Base-by-base conservation (phyloP, 345 rosid species). In the Ceriops zippeliana region DNA sequence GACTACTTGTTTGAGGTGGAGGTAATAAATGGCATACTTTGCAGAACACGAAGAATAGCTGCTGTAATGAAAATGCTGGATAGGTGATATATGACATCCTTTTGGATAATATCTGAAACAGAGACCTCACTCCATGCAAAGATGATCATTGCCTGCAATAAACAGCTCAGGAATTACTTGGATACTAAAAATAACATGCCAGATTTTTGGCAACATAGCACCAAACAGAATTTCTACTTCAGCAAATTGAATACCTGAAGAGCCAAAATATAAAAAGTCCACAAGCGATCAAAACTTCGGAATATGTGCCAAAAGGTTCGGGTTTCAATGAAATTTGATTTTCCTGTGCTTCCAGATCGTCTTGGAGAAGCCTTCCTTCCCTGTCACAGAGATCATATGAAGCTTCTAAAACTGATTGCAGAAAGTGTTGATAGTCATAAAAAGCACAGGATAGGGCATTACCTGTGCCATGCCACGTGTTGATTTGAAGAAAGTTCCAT, bases 61-160 rank as follows among this genome's bases (percentile, higher is more conserved):
- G 97, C 97, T 52, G 99, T 95, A n/a, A 95, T 88, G 80, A 95
- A 95, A 79, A 90, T 82, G 69, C 96, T 91, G 61, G 99, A 91
- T 51, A 95, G 70, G 65, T 82, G 35, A 85, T 86, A 95, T 70
- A 95, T 77, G 68, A 85, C 78, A 78, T 88, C 84, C 75, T 80
- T 87, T 49, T 75, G 84, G 58, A 88, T 73, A 53, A 95, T 83
- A 58, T 88, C 87, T 71, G 30, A 63, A 56, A 86, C 62, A 60
- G 86, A 78, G 67, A 83, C 84, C 75, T 84, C 86, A 74, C 77
- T 85, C 86, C 89, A 95, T 52, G 93, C 96, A 81, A 87, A 75
- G 73, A 95, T 86, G 75, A 95, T 52, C 93, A 95, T 79, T 70
- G 87, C 93, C 99, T 95, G 83, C 70, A 79, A 70, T 38, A 73